Percentiles rank a stretch among this genome's conserved stretches.
phyloP scores from a whole-genome alignment of 768 basidiomycete genomes.

The Cyclocybe aegerita region DNA sequence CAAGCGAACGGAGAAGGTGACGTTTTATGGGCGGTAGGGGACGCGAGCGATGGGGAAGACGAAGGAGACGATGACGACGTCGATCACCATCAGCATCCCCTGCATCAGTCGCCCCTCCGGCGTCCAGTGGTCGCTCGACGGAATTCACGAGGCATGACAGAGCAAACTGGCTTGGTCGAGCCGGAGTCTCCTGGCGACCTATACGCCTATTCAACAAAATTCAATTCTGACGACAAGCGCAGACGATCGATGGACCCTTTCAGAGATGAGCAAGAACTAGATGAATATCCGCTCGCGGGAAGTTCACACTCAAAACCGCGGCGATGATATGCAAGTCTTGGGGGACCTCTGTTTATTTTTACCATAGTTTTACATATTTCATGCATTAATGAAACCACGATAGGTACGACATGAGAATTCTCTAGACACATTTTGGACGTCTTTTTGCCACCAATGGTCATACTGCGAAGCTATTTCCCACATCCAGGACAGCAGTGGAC shows the following conservation, averaged over 20 bases:
- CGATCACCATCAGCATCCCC: slow-evolving; percentile 42
- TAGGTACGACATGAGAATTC: too few species aligned
- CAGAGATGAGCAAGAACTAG: slow-evolving; percentile 20
- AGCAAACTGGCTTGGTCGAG: slow-evolving; percentile 18
- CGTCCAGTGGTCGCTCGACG: slow-evolving; percentile 1
- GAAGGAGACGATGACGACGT: slow-evolving; percentile 42
- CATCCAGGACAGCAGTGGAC: slow-evolving; percentile 94
- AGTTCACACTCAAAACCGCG: not conserved
- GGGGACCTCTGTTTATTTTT: not conserved
- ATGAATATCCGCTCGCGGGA: slow-evolving; percentile 4
- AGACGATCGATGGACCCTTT: slow-evolving; percentile 29
- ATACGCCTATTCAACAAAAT: not conserved
- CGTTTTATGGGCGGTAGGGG: slow-evolving; percentile 71
- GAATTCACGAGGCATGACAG: slow-evolving; percentile 6
- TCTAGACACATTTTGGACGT: too few species aligned
- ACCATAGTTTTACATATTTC: not conserved
- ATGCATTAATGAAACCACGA: too few species aligned
- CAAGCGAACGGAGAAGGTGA: slow-evolving; percentile 41
- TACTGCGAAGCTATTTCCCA: slow-evolving; percentile 37
- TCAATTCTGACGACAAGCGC: slow-evolving; percentile 9
- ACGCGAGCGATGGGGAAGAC: slow-evolving; percentile 62
- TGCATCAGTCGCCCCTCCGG: slow-evolving; percentile 19
- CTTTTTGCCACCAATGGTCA: not conserved
- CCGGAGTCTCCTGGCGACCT: not conserved
- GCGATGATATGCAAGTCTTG: not conserved